Conservation (phyloP, 2,329 filamentous ascomycete genomes). For the Beauveria sp. region DNA sequence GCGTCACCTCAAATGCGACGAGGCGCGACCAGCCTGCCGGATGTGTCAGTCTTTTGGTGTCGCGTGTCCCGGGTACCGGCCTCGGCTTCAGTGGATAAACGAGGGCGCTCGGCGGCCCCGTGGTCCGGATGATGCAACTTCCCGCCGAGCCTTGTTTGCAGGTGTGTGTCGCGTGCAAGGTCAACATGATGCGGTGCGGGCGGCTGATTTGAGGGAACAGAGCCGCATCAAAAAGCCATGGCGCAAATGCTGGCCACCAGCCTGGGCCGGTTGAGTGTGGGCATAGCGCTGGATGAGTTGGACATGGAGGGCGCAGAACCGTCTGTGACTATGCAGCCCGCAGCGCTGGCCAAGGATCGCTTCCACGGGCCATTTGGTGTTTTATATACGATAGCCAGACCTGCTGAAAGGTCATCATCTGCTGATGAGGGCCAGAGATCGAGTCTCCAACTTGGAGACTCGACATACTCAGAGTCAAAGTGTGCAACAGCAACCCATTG, state of each 20-base stretch:
- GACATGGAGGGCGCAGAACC: not conserved
- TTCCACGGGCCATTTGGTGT: constrained; percentile 1
- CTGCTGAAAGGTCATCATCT: not conserved
- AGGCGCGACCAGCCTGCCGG: constrained; percentile 14
- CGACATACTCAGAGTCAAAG: not conserved
- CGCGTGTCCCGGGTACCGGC: constrained; percentile 14
- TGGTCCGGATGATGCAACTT: not conserved
- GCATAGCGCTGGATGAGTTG: not conserved
- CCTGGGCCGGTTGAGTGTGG: not conserved
- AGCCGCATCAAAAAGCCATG: constrained; percentile 3
- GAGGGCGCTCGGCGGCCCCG: not conserved
- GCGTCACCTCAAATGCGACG: constrained; percentile 14
- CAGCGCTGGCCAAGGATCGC: not conserved
- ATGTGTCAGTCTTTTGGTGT: constrained; percentile 12
- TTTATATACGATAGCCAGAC: not conserved
- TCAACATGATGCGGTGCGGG: not conserved
- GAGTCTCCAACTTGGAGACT: not conserved
- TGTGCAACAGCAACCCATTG: not conserved
- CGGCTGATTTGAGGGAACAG: not conserved
- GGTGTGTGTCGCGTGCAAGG: not conserved
- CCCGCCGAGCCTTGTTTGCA: not conserved
- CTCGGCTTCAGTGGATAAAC: constrained; percentile 14
- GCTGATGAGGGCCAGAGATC: not conserved
- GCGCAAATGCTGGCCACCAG: not conserved
- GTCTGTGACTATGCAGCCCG: not conserved